Evolutionary conservation across 345 rosid species (phyloP).

Genomic region (Hibiscus syriacus): DNA sequence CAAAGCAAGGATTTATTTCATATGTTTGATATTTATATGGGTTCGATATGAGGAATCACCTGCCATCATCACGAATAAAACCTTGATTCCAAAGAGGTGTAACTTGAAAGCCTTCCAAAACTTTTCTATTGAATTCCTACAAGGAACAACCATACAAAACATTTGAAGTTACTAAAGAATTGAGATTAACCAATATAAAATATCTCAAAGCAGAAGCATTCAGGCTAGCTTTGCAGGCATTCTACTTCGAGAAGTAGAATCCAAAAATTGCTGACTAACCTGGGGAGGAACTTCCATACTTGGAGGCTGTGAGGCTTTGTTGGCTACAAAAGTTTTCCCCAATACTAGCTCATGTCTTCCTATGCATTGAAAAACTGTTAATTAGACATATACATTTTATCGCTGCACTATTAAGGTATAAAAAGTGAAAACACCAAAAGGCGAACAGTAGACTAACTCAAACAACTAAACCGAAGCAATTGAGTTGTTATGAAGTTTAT

Average conservation of each 20-base stretch:
- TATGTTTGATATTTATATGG: not conserved
- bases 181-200: not conserved
- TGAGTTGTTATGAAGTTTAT: not conserved
- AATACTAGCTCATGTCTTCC: conserved; percentile 78
- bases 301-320: conserved; percentile 51
- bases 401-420: not conserved
- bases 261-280: conserved; percentile 27
- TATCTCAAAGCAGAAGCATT: not conserved
- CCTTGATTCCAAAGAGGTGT: conserved; percentile 96
- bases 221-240: not conserved
- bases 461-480: not conserved
- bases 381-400: not conserved
- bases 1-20: not conserved
- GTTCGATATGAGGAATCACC: conserved; percentile 24
- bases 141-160: conserved; percentile 8
- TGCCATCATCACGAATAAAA: conserved; percentile 68
- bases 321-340: conserved; percentile 70
- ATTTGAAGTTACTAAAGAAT: not conserved
- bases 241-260: not conserved
- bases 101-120: conserved; percentile 86
- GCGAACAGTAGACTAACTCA: not conserved
- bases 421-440: not conserved
- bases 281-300: conserved; percentile 72
- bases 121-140: conserved; percentile 71
- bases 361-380: conserved; percentile 26